Percentiles rank a stretch among this genome's conserved stretches.
These are phyloP conservation scores for Plenodomus biglobosus DNA, from an alignment of 2,329 filamentous ascomycete genomes.

Conservation along the genomic window DNA sequence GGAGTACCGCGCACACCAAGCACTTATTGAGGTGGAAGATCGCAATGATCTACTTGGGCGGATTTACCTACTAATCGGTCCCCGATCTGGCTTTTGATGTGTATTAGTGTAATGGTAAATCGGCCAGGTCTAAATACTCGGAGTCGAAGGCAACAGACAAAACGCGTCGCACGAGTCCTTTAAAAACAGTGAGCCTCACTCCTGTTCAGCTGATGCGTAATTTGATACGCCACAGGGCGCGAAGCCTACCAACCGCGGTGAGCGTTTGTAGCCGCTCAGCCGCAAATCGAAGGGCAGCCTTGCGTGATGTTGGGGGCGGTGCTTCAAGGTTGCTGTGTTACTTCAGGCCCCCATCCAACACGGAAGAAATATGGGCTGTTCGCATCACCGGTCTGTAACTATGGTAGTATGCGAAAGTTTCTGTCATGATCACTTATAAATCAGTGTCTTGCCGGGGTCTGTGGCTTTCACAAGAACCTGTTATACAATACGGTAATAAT, in stretches of 20 bases:
- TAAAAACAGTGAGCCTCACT: background rate
- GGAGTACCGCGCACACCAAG: no score
- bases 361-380: background rate
- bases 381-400: background rate
- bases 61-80: no score
- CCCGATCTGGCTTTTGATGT: no score
- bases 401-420: no score
- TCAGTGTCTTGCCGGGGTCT: no score
- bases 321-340: background rate
- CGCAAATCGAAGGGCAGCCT: background rate
- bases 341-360: background rate
- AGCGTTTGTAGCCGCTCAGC: background rate
- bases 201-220: background rate
- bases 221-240: background rate
- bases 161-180: background rate
- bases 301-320: background rate
- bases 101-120: no score
- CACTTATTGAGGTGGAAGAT: no score
- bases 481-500: no score
- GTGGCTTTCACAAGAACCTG: no score
- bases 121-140: no score
- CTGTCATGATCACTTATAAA: no score
- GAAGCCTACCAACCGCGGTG: background rate
- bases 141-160: background rate
- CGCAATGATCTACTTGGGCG: no score